Evolutionary conservation across 805 yeast genomes (phyloP), one percentile per base, ranked within the genome.

Genomic region (Wickerhamomyces alni): DNA sequence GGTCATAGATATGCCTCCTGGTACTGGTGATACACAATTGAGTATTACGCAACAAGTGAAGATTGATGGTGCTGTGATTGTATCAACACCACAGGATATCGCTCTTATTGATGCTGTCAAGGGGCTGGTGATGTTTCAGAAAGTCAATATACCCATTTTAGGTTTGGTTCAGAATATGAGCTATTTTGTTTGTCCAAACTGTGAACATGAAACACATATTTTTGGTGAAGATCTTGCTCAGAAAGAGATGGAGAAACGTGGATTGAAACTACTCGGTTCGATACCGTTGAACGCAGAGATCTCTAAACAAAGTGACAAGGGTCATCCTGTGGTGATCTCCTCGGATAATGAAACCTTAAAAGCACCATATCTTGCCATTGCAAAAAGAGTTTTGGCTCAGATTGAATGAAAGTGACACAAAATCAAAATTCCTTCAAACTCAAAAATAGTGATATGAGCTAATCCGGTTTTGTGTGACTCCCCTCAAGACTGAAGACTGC

Each of bases 121-220:
- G 47, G 95, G 95, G 0, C 75, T 86, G 10, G 67, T 83, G 10
- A 80, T 87, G 91, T 86, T 82, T 57, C 61, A 75, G 5, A 82
- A 82, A 47, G 83, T 85, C 30, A 61, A 74, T 16, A 75, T 83
- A 10, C 94, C 93, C 0, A 71, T 87, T 0, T 49, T 82, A 22
- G 95, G 95, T 0, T 55, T 86, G 45, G 87, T 87, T 0, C 86
- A 86, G 51, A 87, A 87, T 54, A 87, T 87, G 95, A 81, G 91
- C 47, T 73, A 73, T 46, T 85, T 69, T 54, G 54, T 75, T 8
- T 87, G 95, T 52, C 87, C 94, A 4, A 77, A 82, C 43, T 87
- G 95, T 54, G 56, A 66, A 36, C 88, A 82, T 48, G 80, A 79
- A 46, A 69, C 82, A 10, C 91, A 82, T 51, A 69, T 87, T 1